Evolutionary conservation across 176 grass and related monocot genomes (phyloP), one percentile per base, ranked within the genome.

Genomic region (Carex pumila): DNA sequence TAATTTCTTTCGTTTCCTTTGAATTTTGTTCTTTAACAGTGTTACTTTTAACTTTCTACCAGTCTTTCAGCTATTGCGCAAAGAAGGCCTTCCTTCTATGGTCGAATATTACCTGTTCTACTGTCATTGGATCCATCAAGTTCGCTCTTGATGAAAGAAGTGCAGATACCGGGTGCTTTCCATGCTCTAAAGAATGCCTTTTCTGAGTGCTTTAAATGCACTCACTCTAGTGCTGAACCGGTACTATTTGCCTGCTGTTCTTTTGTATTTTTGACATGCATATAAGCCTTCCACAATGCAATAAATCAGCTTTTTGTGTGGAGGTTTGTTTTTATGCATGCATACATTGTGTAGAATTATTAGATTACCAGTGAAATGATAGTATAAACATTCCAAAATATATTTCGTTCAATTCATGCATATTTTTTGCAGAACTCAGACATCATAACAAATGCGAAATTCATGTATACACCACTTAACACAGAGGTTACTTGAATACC

Each of bases 191-290:
- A 93, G 85, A 94, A 58, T 80, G 92, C 92, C 25, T 94, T 98
- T 85, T 61, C 87, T 45, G 91, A 86, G 86, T 98, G 92, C 84
- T 86, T 91, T 80, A 88, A 98, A 90, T 98, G 95, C 87, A 94
- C 91, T 80, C 95, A 98, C 85, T 94, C 95, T 86, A 98, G 92
- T 90, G 95, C 95, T 61, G 95, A 98, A 86, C 95, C 92, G 87
- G 95, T 98, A 56, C 59, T 89, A 4, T 18, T 50, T 72, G 39
- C 43, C 64, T 79, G 64, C 83, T 72, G n/a, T 65, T 29, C 79
- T 21, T 37, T 53, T 56, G 50, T 77, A 32, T 29, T 77, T 50
- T 32, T 12, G 1, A 77, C 25, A 56, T 77, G 22, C 25, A 55
- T 76, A 76, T 77, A 34, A 17, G 73, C 50, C 47, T 77, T 56